These are phyloP conservation scores for Flammula alnicola DNA, from an alignment of 1,284 basidiomycete genomes.

Conservation along the genomic window DNA sequence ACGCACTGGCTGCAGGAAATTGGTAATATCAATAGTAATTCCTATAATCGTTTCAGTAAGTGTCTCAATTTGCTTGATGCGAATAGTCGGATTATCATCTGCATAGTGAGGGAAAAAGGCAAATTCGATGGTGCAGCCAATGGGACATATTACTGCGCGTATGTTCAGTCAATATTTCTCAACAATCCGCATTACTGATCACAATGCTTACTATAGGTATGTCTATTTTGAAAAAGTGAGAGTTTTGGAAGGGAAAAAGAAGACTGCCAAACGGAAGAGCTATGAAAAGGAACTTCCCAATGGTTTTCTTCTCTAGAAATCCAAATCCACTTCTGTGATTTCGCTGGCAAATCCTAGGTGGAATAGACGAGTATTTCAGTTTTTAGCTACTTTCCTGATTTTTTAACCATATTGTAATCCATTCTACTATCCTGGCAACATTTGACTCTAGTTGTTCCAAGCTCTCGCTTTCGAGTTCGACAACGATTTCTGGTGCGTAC, in stretches of 20 bases:
- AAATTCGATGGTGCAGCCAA: constrained; percentile 45
- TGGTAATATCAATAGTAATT: constrained; percentile 51
- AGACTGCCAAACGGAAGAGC: constrained; percentile 41
- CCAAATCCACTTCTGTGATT: constrained; percentile 30
- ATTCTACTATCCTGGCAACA: constrained; percentile 81
- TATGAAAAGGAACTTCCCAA: constrained; percentile 37
- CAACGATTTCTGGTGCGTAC: constrained; percentile 85
- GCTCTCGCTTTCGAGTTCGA: constrained; percentile 83
- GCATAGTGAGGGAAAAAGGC: constrained; percentile 46
- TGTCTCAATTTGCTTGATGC: neutral
- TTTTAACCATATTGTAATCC: constrained; percentile 82
- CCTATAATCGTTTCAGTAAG: constrained; percentile 50
- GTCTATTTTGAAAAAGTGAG: constrained; percentile 54
- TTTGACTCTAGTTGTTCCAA: constrained; percentile 88
- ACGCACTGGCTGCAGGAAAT: constrained; percentile 52
- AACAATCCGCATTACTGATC: neutral
- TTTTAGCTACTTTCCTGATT: constrained; percentile 43
- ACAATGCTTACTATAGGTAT: constrained; percentile 33
- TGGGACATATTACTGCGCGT: constrained; percentile 49
- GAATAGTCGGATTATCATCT: neutral
- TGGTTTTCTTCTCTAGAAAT: constrained; percentile 39
- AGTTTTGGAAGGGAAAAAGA: too few relatives aligned
- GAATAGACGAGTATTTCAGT: neutral
- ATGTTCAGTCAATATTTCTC: constrained; percentile 21
- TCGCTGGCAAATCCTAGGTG: too few relatives aligned